Evolutionary conservation across 2,329 filamentous ascomycete species (phyloP).

Genomic region (Xylariaceae sp.): DNA sequence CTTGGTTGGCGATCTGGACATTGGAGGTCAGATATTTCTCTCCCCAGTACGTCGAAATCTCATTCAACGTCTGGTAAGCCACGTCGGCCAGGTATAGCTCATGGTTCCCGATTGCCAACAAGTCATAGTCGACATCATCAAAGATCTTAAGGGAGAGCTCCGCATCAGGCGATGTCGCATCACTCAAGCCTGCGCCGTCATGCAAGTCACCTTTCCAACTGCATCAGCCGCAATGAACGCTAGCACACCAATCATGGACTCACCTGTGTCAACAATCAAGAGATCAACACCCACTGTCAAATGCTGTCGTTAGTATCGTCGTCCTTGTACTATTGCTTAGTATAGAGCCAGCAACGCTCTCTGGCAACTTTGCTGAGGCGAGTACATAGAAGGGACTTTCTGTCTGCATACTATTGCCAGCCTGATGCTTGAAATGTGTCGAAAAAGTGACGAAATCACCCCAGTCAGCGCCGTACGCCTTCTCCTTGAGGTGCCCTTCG

Average conservation of each 20-base stretch:
- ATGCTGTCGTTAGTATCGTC: too few species aligned
- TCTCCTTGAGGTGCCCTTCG: too few species aligned
- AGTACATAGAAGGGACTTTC: too few species aligned
- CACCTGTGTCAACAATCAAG: conserved; percentile 57
- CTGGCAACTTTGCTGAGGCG: too few species aligned
- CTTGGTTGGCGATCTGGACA: conserved; percentile 39
- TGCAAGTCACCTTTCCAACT: conserved; percentile 50
- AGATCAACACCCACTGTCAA: conserved; percentile 50
- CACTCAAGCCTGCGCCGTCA: conserved; percentile 60
- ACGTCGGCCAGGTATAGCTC: conserved; percentile 62
- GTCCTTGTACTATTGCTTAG: too few species aligned
- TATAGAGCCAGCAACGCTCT: too few species aligned
- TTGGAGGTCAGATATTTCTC: conserved; percentile 44
- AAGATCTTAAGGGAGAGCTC: conserved; percentile 47
- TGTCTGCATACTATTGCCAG: conserved; percentile 35
- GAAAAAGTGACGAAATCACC: conserved; percentile 61
- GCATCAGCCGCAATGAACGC: not conserved
- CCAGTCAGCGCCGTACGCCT: too few species aligned
- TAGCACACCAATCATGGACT: conserved; percentile 4
- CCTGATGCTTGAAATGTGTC: conserved; percentile 56
- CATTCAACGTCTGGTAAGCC: conserved; percentile 57
- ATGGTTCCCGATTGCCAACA: conserved; percentile 50
- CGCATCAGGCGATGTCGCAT: conserved; percentile 56
- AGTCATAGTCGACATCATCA: conserved; percentile 39
- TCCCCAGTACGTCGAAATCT: conserved; percentile 54